Percentiles rank a stretch among this genome's conserved stretches.
phyloP scores from a whole-genome alignment of 805 yeast species.

The Schwanniomyces occidentalis region DNA sequence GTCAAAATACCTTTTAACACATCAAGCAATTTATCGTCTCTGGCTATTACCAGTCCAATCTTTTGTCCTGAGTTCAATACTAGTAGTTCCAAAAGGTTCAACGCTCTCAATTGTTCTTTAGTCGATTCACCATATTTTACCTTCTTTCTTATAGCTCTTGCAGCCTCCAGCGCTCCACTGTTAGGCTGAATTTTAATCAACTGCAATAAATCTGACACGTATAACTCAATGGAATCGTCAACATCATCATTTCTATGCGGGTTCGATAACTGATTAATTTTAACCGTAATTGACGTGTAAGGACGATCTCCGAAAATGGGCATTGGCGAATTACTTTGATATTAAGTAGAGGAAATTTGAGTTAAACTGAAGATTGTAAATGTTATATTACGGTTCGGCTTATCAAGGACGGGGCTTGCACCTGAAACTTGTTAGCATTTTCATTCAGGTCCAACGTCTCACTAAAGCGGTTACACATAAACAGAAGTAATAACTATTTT shows the following conservation, averaged over 20 bases:
- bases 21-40: constrained; percentile 68
- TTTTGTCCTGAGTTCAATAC: constrained; percentile 44
- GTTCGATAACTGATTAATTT: constrained; percentile 51
- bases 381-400: no score
- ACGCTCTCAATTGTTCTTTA: constrained; percentile 65
- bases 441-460: no score
- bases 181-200: constrained; percentile 41
- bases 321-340: no score
- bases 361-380: not conserved
- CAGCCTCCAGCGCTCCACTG: constrained; percentile 66
- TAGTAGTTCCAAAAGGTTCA: constrained; percentile 42
- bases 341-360: no score
- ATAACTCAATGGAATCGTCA: constrained; percentile 39
- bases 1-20: constrained; percentile 54
- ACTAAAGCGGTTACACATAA: no score
- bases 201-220: constrained; percentile 59
- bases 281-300: constrained; percentile 69
- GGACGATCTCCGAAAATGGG: constrained; percentile 50
- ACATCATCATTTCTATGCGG: constrained; percentile 41
- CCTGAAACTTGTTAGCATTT: no score
- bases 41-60: constrained; percentile 49
- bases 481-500: no score
- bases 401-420: no score
- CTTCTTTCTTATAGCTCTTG: constrained; percentile 85
- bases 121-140: constrained; percentile 75